Percentiles rank a stretch among this genome's conserved stretches.
phyloP scores from a whole-genome alignment of 1,139 yeast species.

The Wickerhamiella pararugosa region DNA sequence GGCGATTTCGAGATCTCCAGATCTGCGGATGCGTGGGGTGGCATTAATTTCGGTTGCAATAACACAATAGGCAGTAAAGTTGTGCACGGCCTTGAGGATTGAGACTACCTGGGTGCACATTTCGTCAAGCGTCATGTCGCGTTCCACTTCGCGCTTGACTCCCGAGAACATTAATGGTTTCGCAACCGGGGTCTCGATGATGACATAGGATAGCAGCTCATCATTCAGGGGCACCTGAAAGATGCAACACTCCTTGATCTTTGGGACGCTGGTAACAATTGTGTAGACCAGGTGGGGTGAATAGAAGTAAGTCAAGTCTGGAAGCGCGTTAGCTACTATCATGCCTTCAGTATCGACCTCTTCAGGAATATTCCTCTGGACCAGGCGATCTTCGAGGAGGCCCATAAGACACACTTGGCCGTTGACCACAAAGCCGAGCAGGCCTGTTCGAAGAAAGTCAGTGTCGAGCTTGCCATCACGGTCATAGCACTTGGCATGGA shows the following conservation, averaged over 20 bases:
- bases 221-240: conserved; percentile 77
- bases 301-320: conserved; percentile 26
- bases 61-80: conserved; percentile 68
- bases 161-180: conserved; percentile 16
- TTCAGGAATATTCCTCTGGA: conserved; percentile 31
- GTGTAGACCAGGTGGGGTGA: conserved; percentile 73
- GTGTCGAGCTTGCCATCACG: conserved; percentile 51
- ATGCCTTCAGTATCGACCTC: background rate
- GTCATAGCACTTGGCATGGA: conserved; percentile 68
- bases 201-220: conserved; percentile 74
- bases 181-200: conserved; percentile 74
- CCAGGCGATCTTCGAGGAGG: conserved; percentile 75
- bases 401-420: conserved; percentile 86
- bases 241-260: conserved; percentile 79
- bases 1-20: conserved; percentile 85
- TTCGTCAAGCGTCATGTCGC: conserved; percentile 34
- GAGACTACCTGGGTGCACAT: conserved; percentile 65
- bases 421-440: conserved; percentile 72
- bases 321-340: background rate
- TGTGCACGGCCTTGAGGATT: conserved; percentile 52
- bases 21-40: conserved; percentile 66
- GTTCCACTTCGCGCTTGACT: conserved; percentile 13
- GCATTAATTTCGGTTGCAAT: conserved; percentile 68
- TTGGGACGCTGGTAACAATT: conserved; percentile 65
- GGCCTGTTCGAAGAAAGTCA: conserved; percentile 80